Conservation (phyloP, 495 filamentous ascomycete species). For the Neurospora sp. region DNA sequence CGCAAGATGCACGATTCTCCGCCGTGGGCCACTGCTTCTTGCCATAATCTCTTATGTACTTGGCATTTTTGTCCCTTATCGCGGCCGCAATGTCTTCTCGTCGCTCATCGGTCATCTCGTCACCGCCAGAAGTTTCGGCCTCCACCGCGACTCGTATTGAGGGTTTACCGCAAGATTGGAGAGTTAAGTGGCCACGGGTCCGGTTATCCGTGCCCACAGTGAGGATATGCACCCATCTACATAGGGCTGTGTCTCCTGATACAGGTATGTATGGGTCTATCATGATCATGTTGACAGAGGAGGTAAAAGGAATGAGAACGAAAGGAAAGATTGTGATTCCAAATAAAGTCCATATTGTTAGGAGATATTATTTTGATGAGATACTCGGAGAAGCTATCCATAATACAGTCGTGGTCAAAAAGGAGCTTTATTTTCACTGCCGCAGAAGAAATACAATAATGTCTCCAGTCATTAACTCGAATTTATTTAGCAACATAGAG, state of each 20-base stretch:
- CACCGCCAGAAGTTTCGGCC: neutral
- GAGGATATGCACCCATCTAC: neutral
- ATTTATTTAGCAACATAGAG: neutral
- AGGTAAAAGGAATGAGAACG: too few species aligned
- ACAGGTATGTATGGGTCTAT: too few species aligned
- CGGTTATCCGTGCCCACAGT: neutral
- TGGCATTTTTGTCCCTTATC: neutral
- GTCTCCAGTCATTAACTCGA: neutral
- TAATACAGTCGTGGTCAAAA: neutral
- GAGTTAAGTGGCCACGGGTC: neutral
- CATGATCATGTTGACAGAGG: too few species aligned
- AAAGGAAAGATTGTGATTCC: too few species aligned
- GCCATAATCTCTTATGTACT: neutral
- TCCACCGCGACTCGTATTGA: neutral
- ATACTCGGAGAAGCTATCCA: neutral
- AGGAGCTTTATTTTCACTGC: neutral
- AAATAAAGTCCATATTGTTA: too few species aligned
- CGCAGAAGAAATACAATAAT: neutral
- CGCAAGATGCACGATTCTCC: neutral
- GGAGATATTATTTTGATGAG: neutral
- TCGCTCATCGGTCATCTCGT: neutral
- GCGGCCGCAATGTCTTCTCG: neutral
- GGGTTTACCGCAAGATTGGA: neutral
- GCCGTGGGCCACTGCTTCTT: neutral
- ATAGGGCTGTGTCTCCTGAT: neutral